These are phyloP conservation scores for Triangularia setosa DNA, from an alignment of 2,329 filamentous ascomycete species.

Conservation along the genomic window DNA sequence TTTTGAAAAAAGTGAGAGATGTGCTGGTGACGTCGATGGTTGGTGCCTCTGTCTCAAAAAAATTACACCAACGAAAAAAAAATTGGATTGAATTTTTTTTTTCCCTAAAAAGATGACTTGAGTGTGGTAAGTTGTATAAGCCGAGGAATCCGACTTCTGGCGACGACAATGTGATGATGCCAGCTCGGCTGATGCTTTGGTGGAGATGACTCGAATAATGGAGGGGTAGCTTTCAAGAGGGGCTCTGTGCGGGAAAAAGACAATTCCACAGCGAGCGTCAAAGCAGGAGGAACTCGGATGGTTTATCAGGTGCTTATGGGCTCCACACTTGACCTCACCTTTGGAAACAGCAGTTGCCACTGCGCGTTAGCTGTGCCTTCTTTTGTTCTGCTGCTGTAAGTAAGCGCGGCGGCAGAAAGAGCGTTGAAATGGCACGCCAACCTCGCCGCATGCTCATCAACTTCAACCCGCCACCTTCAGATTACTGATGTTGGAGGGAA, in stretches of 20 bases:
- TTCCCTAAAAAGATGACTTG: too few species aligned
- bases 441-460: neutral
- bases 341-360: neutral
- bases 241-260: neutral
- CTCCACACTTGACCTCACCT: constrained; percentile 4
- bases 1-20: neutral
- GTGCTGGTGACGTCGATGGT: neutral
- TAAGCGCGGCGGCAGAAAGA: neutral
- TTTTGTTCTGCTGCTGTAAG: neutral
- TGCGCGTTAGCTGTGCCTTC: neutral
- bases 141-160: constrained; percentile 2
- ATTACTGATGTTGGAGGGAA: constrained; percentile 1
- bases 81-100: neutral
- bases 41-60: neutral
- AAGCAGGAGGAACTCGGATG: neutral
- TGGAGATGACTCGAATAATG: neutral
- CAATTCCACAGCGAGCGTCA: neutral
- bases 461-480: constrained; percentile 8
- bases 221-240: neutral
- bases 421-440: neutral
- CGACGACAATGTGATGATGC: neutral
- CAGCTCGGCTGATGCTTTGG: neutral
- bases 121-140: neutral
- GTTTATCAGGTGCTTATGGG: neutral
- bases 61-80: neutral